Evolutionary conservation across 2,329 filamentous ascomycete species (phyloP), one percentile per base, ranked within the genome.

Genomic region (Blastomyces gilchristii): DNA sequence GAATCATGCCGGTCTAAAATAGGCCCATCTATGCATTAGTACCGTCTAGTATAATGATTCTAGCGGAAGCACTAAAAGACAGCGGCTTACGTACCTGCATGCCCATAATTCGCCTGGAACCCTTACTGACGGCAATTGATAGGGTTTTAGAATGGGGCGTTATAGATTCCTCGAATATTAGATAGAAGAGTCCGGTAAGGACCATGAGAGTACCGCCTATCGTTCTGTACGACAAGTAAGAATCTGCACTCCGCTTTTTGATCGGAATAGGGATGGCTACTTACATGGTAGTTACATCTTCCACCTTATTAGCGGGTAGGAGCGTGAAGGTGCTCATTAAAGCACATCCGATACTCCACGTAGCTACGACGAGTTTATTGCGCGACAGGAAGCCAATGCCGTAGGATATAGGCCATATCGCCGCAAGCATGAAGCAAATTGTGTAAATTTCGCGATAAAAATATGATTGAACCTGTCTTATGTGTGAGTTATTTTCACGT

Each of bases 261-360:
- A 45, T 52, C 41, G 14, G 28, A 14, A 25, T 28, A 3, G 50
- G 22, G 47, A 52, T 61, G 43, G 39, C 60, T 9, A 77, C 83
- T 72, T 79, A 92, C 87, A 96, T 91, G 34, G 90, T 79, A 62
- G 79, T 81, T 3, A 91, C 73, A 68, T 88, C 85, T 72, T 99
- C 95, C 0, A 85, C 79, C 75, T 97, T 99, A 75, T 89, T 87
- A 1, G 90, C 94, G 0, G 90, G 89, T 1, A 99, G 80, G 16
- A 97, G 76, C 0, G 94, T 99, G 71, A 99, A 99, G 2, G 84
- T 82, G 73, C 93, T 94, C 91, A 97, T 96, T 3, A 87, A 78
- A 1, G 87, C 68, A 74, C 92, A 97, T 3, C 89, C 89, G 47
- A 87, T 69, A 9, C 83, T 81, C 94, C 94, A 99, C 0, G 85